Percentiles rank a stretch among this genome's conserved stretches.
Conservation (phyloP, 2,329 filamentous ascomycete genomes). For the Arthrobotrys pseudoclavata region DNA sequence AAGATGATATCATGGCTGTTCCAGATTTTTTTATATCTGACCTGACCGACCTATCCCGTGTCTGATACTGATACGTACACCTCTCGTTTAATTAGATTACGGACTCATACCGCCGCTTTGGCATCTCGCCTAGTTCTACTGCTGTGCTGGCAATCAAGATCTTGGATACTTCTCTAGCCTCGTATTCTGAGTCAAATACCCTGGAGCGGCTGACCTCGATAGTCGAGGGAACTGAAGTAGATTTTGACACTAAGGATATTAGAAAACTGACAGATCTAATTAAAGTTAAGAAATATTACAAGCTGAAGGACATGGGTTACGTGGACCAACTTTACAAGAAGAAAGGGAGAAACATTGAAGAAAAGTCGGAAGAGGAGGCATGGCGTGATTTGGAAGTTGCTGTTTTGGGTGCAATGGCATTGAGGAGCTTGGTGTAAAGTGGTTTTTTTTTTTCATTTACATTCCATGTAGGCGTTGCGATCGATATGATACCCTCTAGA, state of each 20-base stretch:
- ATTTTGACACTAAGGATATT: conserved; percentile 77
- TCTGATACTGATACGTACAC: conserved; percentile 24
- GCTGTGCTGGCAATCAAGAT: conserved; percentile 87
- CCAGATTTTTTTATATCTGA: background rate
- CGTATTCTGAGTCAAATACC: conserved; percentile 63
- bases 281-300: conserved; percentile 87
- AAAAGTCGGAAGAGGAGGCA: conserved; percentile 29
- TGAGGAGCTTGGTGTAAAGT: conserved; percentile 49
- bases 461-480: background rate
- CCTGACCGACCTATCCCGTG: background rate
- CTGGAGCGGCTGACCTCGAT: conserved; percentile 65
- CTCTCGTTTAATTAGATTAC: conserved; percentile 75
- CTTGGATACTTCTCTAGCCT: conserved; percentile 68
- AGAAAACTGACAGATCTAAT: conserved; percentile 73
- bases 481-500: conserved; percentile 28
- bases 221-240: conserved; percentile 74
- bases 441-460: background rate
- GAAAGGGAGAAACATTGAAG: conserved; percentile 25
- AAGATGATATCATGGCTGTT: background rate
- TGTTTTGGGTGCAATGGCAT: conserved; percentile 51
- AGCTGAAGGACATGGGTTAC: conserved; percentile 72
- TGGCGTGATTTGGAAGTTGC: conserved; percentile 53
- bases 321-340: conserved; percentile 43
- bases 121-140: conserved; percentile 78
- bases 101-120: conserved; percentile 90